Conservation (phyloP, 2,329 filamentous ascomycete species). For the Hypomyces perniciosus region DNA sequence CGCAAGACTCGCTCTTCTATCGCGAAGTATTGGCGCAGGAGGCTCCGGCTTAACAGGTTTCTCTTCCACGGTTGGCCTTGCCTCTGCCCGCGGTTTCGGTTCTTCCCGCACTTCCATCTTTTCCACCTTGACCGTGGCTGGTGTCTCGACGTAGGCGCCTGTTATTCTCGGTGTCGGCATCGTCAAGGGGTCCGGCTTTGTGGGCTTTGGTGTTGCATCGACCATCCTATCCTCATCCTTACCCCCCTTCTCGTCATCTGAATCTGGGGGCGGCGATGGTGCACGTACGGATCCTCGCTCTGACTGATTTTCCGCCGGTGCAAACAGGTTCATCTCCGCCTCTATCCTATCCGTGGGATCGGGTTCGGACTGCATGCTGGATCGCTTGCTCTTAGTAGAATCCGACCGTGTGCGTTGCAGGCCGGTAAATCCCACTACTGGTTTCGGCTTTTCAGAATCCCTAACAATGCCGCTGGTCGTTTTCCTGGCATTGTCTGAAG, state of each 20-base stretch:
- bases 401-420: constrained; percentile 41
- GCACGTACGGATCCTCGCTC: constrained; percentile 49
- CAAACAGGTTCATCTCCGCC: constrained; percentile 52
- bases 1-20: constrained; percentile 21
- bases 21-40: constrained; percentile 18
- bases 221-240: constrained; percentile 24
- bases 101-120: constrained; percentile 21
- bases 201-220: constrained; percentile 44
- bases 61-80: constrained; percentile 15
- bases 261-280: constrained; percentile 34
- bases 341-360: constrained; percentile 53
- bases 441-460: constrained; percentile 25
- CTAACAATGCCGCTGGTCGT: constrained; percentile 10
- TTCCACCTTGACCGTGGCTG: constrained; percentile 39
- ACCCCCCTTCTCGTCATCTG: constrained; percentile 28
- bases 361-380: constrained; percentile 44
- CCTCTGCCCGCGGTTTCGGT: constrained; percentile 17
- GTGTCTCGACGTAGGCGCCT: constrained; percentile 53
- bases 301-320: constrained; percentile 47
- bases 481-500: constrained; percentile 16
- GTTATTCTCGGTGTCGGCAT: constrained; percentile 49
- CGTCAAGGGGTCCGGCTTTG: constrained; percentile 38
- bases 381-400: constrained; percentile 40
- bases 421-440: constrained; percentile 42
- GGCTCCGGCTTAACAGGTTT: constrained; percentile 12